These are phyloP conservation scores for Cryptosporidium meleagridis DNA, from an alignment of 169 alveolate genomes.

Conservation along the genomic window DNA sequence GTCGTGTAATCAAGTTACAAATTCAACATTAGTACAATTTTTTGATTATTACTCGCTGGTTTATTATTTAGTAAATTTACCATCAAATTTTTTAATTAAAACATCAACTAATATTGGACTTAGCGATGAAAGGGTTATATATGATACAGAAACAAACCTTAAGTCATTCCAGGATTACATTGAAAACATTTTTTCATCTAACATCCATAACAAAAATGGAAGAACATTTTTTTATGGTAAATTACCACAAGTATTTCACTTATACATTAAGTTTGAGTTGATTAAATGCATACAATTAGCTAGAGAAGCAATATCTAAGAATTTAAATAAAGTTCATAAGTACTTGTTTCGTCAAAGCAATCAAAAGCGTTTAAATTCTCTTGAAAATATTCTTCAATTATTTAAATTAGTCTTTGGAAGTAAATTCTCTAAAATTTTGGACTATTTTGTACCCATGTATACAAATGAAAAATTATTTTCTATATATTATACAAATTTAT, in stretches of 20 bases:
- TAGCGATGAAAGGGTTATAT: background rate
- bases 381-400: background rate
- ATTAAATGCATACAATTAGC: constrained; percentile 1
- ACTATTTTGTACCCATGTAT: constrained; percentile 33
- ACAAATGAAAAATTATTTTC: background rate
- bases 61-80: constrained; percentile 31
- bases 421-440: constrained; percentile 5
- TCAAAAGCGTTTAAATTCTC: background rate
- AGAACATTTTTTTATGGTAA: background rate
- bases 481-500: background rate
- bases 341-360: background rate
- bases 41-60: constrained; percentile 20
- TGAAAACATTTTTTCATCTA: background rate
- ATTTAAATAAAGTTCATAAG: background rate
- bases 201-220: background rate
- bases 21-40: constrained; percentile 43
- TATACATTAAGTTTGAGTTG: background rate
- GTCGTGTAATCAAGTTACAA: constrained; percentile 16
- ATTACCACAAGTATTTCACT: background rate
- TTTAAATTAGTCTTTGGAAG: constrained; percentile 30
- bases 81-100: constrained; percentile 7
- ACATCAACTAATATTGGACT: background rate
- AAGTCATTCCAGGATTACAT: constrained; percentile 25
- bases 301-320: background rate
- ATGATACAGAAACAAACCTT: background rate